Evolutionary conservation across 2,329 filamentous ascomycete species (phyloP).

Genomic region (Helotiales sp.): DNA sequence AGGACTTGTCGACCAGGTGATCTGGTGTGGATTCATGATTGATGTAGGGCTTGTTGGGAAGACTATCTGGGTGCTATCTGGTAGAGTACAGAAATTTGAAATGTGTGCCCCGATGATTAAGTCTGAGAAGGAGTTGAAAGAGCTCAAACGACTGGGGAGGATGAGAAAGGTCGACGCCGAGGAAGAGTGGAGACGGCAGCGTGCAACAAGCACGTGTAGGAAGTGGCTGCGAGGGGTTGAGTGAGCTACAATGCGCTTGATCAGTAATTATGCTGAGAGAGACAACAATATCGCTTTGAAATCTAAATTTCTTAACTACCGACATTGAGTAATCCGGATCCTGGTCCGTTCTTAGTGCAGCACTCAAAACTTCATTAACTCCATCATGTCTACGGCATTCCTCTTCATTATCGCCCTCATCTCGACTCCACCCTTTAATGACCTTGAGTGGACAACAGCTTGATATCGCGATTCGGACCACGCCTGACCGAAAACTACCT

Average conservation of each 20-base stretch:
- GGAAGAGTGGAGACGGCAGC: background rate
- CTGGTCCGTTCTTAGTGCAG: too few relatives aligned
- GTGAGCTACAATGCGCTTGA: background rate
- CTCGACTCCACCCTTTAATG: too few relatives aligned
- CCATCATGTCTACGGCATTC: too few relatives aligned
- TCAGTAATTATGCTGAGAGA: background rate
- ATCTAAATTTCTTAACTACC: background rate
- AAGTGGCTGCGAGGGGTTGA: background rate
- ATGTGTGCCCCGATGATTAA: background rate
- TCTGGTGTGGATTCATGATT: background rate
- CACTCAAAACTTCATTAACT: too few relatives aligned
- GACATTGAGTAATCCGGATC: too few relatives aligned
- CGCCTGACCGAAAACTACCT: too few relatives aligned
- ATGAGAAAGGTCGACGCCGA: background rate
- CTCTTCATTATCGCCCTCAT: too few relatives aligned
- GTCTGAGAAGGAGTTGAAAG: background rate
- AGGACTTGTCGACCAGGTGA: background rate
- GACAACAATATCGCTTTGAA: background rate
- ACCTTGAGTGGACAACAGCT: too few relatives aligned
- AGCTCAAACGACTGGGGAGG: background rate
- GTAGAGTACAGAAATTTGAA: background rate
- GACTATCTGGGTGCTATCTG: background rate
- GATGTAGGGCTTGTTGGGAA: background rate
- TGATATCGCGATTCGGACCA: too few relatives aligned
- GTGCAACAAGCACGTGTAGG: background rate